These are phyloP conservation scores for Acer campestre DNA, from an alignment of 345 rosid genomes.

Conservation along the genomic window DNA sequence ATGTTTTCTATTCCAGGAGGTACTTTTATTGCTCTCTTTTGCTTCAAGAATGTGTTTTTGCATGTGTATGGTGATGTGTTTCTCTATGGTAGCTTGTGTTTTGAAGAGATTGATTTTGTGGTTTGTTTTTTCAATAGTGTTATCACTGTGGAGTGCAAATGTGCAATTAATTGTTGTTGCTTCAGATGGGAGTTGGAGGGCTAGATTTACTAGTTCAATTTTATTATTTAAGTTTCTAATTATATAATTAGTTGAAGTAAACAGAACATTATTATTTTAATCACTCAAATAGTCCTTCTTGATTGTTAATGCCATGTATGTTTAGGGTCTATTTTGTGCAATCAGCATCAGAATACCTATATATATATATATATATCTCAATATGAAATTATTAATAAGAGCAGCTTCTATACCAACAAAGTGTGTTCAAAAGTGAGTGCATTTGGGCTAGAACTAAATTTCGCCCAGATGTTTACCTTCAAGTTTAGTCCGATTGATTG, in stretches of 20 bases:
- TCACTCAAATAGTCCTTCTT: background rate
- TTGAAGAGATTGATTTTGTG: background rate
- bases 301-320: background rate
- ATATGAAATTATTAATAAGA: background rate
- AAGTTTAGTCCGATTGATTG: conserved; percentile 10
- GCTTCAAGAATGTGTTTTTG: background rate
- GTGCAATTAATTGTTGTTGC: background rate
- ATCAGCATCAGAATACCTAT: background rate
- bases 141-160: background rate
- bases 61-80: background rate
- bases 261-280: background rate
- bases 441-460: background rate
- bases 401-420: background rate
- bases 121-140: background rate
- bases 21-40: conserved; percentile 17
- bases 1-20: conserved; percentile 94
- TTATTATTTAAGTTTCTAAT: background rate
- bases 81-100: background rate
- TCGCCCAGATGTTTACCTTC: background rate
- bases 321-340: background rate
- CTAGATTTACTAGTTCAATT: background rate
- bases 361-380: background rate
- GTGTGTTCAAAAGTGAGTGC: background rate
- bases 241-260: background rate
- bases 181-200: background rate